phyloP scores from a whole-genome alignment of 768 basidiomycete genomes.

The Trametes sanguinea region DNA sequence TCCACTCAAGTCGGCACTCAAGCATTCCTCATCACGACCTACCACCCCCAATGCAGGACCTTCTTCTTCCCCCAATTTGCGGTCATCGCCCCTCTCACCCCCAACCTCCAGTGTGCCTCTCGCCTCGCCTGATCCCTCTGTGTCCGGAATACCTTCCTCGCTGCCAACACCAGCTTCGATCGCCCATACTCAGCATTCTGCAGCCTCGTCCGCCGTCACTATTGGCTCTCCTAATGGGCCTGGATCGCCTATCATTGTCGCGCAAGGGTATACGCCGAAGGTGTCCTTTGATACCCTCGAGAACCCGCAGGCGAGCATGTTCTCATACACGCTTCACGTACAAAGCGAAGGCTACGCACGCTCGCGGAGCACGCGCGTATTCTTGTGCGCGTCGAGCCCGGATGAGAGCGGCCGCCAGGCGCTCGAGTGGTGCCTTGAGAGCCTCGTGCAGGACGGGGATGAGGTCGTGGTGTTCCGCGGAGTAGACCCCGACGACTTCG shows the following conservation, averaged over 20 bases:
- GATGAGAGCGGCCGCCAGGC: conserved; percentile 90
- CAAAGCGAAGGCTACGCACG: conserved; percentile 82
- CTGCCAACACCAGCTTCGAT: conserved; percentile 9
- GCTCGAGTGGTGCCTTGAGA: conserved; percentile 89
- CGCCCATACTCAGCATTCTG: background rate
- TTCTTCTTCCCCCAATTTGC: conserved; percentile 22
- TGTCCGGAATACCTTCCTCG: conserved; percentile 13
- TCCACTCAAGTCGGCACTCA: conserved; percentile 57
- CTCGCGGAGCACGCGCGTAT: conserved; percentile 78
- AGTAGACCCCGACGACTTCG: conserved; percentile 82
- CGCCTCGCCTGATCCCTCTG: conserved; percentile 9
- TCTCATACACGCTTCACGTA: conserved; percentile 83
- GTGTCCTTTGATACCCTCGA: conserved; percentile 90
- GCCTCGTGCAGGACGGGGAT: conserved; percentile 84
- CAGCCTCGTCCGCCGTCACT: conserved; percentile 16
- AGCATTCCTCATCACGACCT: conserved; percentile 40
- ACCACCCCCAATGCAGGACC: conserved; percentile 27
- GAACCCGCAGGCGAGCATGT: conserved; percentile 79
- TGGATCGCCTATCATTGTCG: conserved; percentile 25
- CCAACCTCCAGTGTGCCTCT: conserved; percentile 15
- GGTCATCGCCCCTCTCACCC: conserved; percentile 17
- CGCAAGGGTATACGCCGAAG: conserved; percentile 52
- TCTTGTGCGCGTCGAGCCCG: conserved; percentile 83
- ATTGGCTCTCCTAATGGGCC: conserved; percentile 17
- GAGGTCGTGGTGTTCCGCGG: conserved; percentile 92